A percentile compares a stretch with the other conserved stretches of the same genome.
Evolutionary conservation across 164 flowering plant species (phyloP).

Genomic region (Pachysandra terminalis): DNA sequence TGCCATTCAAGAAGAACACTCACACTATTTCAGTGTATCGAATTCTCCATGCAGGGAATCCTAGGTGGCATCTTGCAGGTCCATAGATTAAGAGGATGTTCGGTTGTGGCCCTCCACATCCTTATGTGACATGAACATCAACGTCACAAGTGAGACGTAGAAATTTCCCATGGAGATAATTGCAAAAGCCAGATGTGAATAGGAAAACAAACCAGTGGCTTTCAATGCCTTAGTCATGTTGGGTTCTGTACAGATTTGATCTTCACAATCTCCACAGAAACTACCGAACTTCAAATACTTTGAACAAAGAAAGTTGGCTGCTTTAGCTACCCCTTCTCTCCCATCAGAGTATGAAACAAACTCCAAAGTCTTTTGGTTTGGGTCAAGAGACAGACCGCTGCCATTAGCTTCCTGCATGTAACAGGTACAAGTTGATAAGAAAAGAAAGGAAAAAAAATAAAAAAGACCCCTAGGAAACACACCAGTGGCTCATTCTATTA

Average conservation of each 20-base stretch:
- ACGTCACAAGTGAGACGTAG: background rate
- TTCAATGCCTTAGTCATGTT: constrained; percentile 52
- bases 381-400: constrained; percentile 13
- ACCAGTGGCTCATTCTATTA: no score
- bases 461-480: background rate
- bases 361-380: constrained; percentile 44
- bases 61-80: constrained; percentile 82
- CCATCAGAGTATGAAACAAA: constrained; percentile 71
- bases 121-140: constrained; percentile 27
- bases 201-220: constrained; percentile 52
- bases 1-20: constrained; percentile 24
- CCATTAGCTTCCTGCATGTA: constrained; percentile 45
- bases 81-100: constrained; percentile 81
- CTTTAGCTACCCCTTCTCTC: constrained; percentile 77
- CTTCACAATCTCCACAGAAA: constrained; percentile 20
- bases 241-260: constrained; percentile 52
- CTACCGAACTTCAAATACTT: constrained; percentile 34
- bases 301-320: constrained; percentile 59
- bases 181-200: background rate
- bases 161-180: background rate
- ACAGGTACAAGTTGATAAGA: constrained; percentile 2
- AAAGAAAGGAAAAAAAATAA: background rate
- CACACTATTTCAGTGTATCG: constrained; percentile 90
- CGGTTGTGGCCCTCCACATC: constrained; percentile 68
- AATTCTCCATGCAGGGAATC: constrained; percentile 92